These are phyloP conservation scores for Talaromyces wortmannii DNA, from an alignment of 495 filamentous ascomycete species.

Conservation along the genomic window DNA sequence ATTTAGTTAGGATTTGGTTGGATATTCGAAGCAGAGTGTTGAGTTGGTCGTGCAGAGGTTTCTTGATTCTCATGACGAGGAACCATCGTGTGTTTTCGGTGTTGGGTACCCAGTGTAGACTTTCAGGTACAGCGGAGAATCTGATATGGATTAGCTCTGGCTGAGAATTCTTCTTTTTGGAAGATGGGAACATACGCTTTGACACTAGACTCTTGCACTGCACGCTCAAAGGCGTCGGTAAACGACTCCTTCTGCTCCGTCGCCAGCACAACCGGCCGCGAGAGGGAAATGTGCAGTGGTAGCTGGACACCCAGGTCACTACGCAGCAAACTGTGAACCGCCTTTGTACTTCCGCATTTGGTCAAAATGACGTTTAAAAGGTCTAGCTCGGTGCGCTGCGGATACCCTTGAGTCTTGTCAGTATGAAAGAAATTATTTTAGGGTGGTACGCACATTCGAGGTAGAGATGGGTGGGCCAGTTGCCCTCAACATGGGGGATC, in stretches of 20 bases:
- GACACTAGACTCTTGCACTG: slow-evolving; percentile 33
- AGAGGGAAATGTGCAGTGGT: slow-evolving; percentile 87
- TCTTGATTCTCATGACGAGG: slow-evolving; percentile 60
- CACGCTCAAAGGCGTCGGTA: slow-evolving; percentile 26
- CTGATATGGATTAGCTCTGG: slow-evolving; percentile 15
- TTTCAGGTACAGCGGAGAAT: slow-evolving; percentile 40
- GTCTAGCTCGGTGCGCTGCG: slow-evolving; percentile 47
- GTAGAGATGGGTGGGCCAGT: slow-evolving; percentile 91
- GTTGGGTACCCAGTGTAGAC: slow-evolving; percentile 64
- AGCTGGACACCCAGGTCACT: slow-evolving; percentile 72
- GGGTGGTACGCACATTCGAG: slow-evolving; percentile 67
- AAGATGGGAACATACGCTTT: slow-evolving; percentile 29
- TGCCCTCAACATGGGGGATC: slow-evolving; percentile 78
- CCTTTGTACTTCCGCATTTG: slow-evolving; percentile 19
- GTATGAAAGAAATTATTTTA: no score
- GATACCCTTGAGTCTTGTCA: slow-evolving; percentile 52
- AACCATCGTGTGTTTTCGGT: slow-evolving; percentile 78
- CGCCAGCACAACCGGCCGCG: slow-evolving; percentile 60
- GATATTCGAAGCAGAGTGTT: slow-evolving; percentile 55
- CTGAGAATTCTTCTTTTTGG: background rate
- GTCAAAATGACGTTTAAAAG: slow-evolving; percentile 46
- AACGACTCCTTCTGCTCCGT: slow-evolving; percentile 62
- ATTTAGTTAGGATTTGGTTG: slow-evolving; percentile 52
- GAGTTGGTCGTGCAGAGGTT: slow-evolving; percentile 46
- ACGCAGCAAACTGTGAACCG: slow-evolving; percentile 54